Evolutionary conservation across 768 basidiomycete genomes (phyloP).

Genomic region (Boletus vermiculosoides): DNA sequence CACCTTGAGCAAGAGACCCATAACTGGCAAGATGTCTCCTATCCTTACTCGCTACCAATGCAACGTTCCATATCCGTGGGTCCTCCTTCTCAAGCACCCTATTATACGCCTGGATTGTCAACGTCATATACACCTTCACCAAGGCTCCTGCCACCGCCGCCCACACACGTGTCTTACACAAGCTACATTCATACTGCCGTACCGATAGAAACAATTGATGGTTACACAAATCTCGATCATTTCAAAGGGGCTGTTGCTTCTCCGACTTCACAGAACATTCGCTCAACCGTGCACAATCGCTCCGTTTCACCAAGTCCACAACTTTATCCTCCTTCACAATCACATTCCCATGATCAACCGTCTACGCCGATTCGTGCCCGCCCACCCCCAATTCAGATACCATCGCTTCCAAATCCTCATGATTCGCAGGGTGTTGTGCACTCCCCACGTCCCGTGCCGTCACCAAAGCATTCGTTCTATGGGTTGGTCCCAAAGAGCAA

Average conservation of each 20-base stretch:
- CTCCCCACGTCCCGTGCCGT: constrained; percentile 69
- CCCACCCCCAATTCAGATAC: constrained; percentile 26
- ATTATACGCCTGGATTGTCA: constrained; percentile 39
- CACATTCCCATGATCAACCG: constrained; percentile 8
- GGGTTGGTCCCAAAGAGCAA: constrained; percentile 27
- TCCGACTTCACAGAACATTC: constrained; percentile 58
- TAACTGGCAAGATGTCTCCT: constrained; percentile 18
- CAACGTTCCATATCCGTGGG: constrained; percentile 56
- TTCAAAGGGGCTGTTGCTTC: constrained; percentile 62
- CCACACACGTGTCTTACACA: constrained; percentile 23
- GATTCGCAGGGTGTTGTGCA: constrained; percentile 42
- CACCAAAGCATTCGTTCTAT: constrained; percentile 55
- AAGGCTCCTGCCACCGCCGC: constrained; percentile 30
- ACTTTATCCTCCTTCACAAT: constrained; percentile 43
- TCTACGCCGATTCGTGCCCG: constrained; percentile 8
- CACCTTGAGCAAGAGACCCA: constrained; percentile 9
- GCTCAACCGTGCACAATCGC: constrained; percentile 52
- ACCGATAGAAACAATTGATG: constrained; percentile 14
- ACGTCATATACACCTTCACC: constrained; percentile 19
- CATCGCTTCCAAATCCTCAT: constrained; percentile 29
- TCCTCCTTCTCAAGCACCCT: constrained; percentile 32
- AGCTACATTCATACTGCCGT: constrained; percentile 17
- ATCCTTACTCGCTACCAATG: constrained; percentile 38
- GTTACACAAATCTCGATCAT: constrained; percentile 44
- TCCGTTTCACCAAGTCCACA: constrained; percentile 64